Conservation (phyloP, 768 basidiomycete species). For the Pulveroboletus sp. region DNA sequence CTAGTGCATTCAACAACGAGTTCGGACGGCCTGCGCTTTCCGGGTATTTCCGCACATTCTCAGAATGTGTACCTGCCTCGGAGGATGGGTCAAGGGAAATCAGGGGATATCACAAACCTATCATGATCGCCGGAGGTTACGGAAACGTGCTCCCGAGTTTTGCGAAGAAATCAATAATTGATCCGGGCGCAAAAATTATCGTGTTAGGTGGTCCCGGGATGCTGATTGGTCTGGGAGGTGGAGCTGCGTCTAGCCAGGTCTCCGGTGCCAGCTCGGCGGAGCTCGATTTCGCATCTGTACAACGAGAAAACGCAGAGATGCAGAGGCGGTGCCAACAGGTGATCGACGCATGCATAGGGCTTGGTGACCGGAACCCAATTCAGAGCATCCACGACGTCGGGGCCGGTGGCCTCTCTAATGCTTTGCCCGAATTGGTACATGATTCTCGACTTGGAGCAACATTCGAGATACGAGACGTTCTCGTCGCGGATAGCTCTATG, state of each 20-base stretch:
- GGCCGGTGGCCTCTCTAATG: slow-evolving; percentile 95
- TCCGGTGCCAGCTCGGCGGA: slow-evolving; percentile 89
- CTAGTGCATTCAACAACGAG: slow-evolving; percentile 97
- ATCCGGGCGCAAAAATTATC: slow-evolving; percentile 81
- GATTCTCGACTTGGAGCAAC: slow-evolving; percentile 88
- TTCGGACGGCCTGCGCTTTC: slow-evolving; percentile 91
- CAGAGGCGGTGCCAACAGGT: slow-evolving; percentile 96
- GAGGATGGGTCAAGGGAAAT: slow-evolving; percentile 55
- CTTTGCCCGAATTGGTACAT: slow-evolving; percentile 94
- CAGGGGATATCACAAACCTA: slow-evolving; percentile 98
- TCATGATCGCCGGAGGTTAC: slow-evolving; percentile 98
- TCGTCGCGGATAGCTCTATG: slow-evolving; percentile 90
- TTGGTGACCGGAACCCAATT: slow-evolving; percentile 67
- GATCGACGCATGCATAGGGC: slow-evolving; percentile 82
- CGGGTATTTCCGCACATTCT: slow-evolving; percentile 95
- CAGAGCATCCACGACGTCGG: slow-evolving; percentile 98
- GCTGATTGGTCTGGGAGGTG: slow-evolving; percentile 95
- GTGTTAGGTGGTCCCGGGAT: slow-evolving; percentile 95
- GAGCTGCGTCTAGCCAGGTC: slow-evolving; percentile 92
- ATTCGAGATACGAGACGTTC: slow-evolving; percentile 92
- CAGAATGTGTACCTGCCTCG: slow-evolving; percentile 64
- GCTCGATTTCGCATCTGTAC: slow-evolving; percentile 96
- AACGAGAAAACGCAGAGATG: slow-evolving; percentile 98
- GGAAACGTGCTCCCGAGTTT: slow-evolving; percentile 89
- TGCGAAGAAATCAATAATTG: slow-evolving; percentile 74